These are phyloP conservation scores for Triticum timopheevii DNA, from an alignment of 176 grass and related monocot genomes.

Conservation along the genomic window DNA sequence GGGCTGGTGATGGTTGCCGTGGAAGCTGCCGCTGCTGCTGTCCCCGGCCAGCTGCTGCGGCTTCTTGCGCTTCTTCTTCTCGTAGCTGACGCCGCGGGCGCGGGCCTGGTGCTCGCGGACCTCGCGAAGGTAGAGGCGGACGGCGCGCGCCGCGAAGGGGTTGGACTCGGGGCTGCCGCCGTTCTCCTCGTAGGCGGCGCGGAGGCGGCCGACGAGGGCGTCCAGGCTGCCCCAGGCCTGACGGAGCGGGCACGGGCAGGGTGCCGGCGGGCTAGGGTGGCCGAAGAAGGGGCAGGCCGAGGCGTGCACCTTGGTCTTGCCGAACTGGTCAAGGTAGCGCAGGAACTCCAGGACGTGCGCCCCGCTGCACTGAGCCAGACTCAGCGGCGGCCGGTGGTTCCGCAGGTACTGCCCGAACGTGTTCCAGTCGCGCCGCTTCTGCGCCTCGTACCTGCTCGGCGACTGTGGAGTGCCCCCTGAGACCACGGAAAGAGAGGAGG, in stretches of 20 bases:
- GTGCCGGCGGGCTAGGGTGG: slow-evolving; percentile 69
- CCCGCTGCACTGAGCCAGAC: slow-evolving; percentile 77
- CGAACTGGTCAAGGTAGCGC: slow-evolving; percentile 94
- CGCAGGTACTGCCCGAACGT: slow-evolving; percentile 77
- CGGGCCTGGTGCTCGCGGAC: slow-evolving; percentile 89
- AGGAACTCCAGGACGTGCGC: slow-evolving; percentile 94
- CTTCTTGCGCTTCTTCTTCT: slow-evolving; percentile 99
- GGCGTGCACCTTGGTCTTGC: slow-evolving; percentile 91
- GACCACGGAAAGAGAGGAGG: slow-evolving; percentile 25
- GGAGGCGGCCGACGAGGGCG: slow-evolving; percentile 82
- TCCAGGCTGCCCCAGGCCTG: slow-evolving; percentile 97
- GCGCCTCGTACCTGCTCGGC: slow-evolving; percentile 69
- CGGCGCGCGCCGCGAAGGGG: slow-evolving; percentile 79
- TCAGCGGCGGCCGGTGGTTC: slow-evolving; percentile 74
- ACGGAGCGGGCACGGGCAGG: slow-evolving; percentile 83
- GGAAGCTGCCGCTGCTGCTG: not conserved
- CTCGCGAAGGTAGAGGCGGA: slow-evolving; percentile 91
- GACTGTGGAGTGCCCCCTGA: slow-evolving; percentile 38
- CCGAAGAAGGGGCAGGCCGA: slow-evolving; percentile 84
- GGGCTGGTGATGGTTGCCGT: slow-evolving; percentile 25
- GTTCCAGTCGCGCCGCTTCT: slow-evolving; percentile 77
- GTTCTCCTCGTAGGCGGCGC: slow-evolving; percentile 93
- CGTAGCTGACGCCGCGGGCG: slow-evolving; percentile 87
- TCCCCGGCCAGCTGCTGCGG: slow-evolving; percentile 37
- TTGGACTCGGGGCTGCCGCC: slow-evolving; percentile 80